phyloP scores from a whole-genome alignment of 192 early-diverging fungal species.

The Borealophlyctis nickersoniae region DNA sequence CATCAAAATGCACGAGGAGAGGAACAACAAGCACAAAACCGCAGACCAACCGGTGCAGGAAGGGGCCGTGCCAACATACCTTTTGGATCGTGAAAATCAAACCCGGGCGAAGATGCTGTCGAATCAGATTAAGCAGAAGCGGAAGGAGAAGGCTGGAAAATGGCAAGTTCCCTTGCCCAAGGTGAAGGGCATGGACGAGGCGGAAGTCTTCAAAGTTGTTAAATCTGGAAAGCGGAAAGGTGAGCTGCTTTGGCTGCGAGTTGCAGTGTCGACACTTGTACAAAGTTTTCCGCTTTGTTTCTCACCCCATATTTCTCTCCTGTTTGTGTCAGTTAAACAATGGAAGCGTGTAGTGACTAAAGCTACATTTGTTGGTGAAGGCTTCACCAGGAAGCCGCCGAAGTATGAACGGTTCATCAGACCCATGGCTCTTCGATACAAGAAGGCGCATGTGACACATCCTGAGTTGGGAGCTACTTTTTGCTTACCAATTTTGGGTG shows the following conservation, averaged over 20 bases:
- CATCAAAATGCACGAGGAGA: constrained; percentile 97
- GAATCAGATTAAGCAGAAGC: constrained; percentile 99
- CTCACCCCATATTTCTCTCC: constrained; percentile 1
- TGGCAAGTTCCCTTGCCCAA: constrained; percentile 95
- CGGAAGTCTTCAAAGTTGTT: constrained; percentile 98
- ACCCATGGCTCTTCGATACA: constrained; percentile 95
- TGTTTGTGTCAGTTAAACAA: constrained; percentile 72
- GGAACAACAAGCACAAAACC: constrained; percentile 90
- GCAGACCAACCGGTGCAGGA: constrained; percentile 86
- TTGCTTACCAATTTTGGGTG: constrained; percentile 91
- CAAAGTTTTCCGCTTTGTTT: constrained; percentile 6
- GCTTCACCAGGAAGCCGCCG: constrained; percentile 98
- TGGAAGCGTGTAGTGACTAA: constrained; percentile 99
- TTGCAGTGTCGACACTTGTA: too few species aligned
- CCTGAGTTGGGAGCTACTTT: constrained; percentile 98
- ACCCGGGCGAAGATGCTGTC: constrained; percentile 93
- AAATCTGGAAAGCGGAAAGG: constrained; percentile 90
- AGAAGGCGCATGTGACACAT: constrained; percentile 98
- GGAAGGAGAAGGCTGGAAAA: constrained; percentile 99
- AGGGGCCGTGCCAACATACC: constrained; percentile 94
- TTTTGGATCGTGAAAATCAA: constrained; percentile 97
- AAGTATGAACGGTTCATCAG: constrained; percentile 99
- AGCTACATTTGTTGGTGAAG: constrained; percentile 97
- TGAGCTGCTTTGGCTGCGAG: too few species aligned
- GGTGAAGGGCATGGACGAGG: constrained; percentile 98